Evolutionary conservation across 192 early-diverging fungal species (phyloP).

Genomic region (Entomortierella beljakovae): DNA sequence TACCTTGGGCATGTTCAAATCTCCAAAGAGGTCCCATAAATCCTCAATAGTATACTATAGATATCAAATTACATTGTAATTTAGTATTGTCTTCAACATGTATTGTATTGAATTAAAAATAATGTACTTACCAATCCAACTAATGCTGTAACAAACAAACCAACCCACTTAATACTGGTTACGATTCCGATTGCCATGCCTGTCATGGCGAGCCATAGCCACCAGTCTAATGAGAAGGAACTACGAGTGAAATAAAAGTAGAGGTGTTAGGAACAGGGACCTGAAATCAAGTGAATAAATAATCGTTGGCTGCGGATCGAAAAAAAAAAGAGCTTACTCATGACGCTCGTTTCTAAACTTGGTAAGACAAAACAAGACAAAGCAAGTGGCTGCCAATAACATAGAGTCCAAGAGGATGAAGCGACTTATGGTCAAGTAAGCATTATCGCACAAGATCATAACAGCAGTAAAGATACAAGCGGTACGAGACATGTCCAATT

Average conservation of each 20-base stretch:
- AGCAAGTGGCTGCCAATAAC: constrained; percentile 89
- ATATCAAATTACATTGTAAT: not conserved
- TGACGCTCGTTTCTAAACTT: constrained; percentile 81
- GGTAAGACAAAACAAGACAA: constrained; percentile 73
- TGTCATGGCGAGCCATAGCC: constrained; percentile 86
- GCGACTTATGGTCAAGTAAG: constrained; percentile 81
- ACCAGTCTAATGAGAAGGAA: constrained; percentile 91
- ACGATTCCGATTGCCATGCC: constrained; percentile 89
- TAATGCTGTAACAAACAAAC: constrained; percentile 89
- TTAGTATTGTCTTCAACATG: constrained; percentile 40
- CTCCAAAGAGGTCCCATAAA: constrained; percentile 90
- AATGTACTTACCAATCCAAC: constrained; percentile 73
- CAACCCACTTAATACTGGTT: constrained; percentile 95
- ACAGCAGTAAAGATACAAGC: constrained; percentile 80
- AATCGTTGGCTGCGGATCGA: not conserved
- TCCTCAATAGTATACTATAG: constrained; percentile 87
- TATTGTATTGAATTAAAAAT: not conserved
- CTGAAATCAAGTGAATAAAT: not conserved
- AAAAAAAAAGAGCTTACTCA: constrained; percentile 55
- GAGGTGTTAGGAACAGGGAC: not conserved
- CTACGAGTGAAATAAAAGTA: constrained; percentile 42
- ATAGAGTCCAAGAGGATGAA: constrained; percentile 97
- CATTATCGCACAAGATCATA: constrained; percentile 85
- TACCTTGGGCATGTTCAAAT: constrained; percentile 68
- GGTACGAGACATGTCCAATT: constrained; percentile 75